Base-by-base conservation (phyloP, 192 early-diverging fungal species). In the Coemansia sp. region DNA sequence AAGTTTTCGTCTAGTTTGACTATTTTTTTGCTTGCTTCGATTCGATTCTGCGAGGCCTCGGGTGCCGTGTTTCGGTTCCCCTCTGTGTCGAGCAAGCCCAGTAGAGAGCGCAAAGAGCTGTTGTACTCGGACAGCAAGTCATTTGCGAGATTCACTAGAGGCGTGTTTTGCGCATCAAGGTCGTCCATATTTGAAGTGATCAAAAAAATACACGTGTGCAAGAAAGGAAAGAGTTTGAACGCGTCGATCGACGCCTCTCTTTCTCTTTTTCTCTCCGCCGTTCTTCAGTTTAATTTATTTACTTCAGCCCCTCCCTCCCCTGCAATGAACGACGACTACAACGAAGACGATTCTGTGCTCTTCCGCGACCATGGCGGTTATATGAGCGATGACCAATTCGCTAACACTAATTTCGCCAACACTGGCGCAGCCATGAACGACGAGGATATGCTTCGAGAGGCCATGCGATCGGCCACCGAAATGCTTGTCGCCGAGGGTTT, bases 401-500 rank as follows among this genome's bases (percentile, higher is more conserved):
- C 24, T 20, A 47, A 68, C 57, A 47, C 20, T 22, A 68, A 34
- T 42, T 42, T 24, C 12, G 42, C 8, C 20, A 18, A 16, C 61
- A 24, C 36, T 24, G 63, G 55, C 29, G 70, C 31, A 36, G 31
- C 34, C 31, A 20, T 47, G 29, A 34, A 34, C 9, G 64, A 73
- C 41, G 67, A 70, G 22, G 51, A 31, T 16, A 71, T 66, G 34
- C 66, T 84, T 36, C 60, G 75, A 18, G 55, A 65, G 6, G 82
- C 82, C 18, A 68, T 79, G 18, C 72, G 74, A 2, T 79, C 74
- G 5, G 77, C 74, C 0, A 44, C 68, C 10, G 74, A 76, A 22
- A 84, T 78, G 81, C 66, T 84, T 22, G 76, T 74, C 16, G 76
- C 81, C 27, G 76, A 78, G 47, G 81, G 82, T 7, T 38, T 79